phyloP scores from a whole-genome alignment of 1,284 basidiomycete species.

The Trichosporon inkin region DNA sequence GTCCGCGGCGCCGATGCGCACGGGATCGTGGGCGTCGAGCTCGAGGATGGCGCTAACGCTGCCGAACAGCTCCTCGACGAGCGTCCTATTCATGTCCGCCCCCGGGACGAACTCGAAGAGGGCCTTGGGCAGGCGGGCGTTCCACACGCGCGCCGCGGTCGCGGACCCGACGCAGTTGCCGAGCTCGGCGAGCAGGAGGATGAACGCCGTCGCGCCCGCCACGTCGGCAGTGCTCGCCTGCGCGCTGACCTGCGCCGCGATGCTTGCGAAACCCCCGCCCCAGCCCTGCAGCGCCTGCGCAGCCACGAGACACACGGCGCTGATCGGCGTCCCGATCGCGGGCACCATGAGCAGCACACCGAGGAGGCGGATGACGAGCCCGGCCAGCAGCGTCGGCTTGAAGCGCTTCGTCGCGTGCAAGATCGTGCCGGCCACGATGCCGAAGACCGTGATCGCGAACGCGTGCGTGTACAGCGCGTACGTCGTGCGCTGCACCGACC shows the following conservation, averaged over 20 bases:
- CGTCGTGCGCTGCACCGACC: conserved; percentile 36
- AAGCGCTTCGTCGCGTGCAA: conserved; percentile 51
- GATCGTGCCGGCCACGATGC: conserved; percentile 49
- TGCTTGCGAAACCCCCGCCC: conserved; percentile 62
- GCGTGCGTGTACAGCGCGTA: conserved; percentile 48
- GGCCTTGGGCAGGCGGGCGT: conserved; percentile 53
- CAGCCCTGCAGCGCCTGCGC: conserved; percentile 54
- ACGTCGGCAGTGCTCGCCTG: conserved; percentile 74
- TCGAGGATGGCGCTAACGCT: conserved; percentile 26
- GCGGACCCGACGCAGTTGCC: conserved; percentile 56
- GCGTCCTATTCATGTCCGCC: neutral
- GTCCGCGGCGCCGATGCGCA: conserved; percentile 58
- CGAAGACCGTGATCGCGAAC: conserved; percentile 51
- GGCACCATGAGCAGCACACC: conserved; percentile 70
- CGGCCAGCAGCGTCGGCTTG: conserved; percentile 60
- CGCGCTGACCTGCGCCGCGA: conserved; percentile 66
- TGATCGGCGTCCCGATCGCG: conserved; percentile 61
- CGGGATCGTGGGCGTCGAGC: conserved; percentile 56
- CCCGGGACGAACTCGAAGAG: conserved; percentile 52
- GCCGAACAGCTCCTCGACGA: conserved; percentile 3
- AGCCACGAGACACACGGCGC: conserved; percentile 53
- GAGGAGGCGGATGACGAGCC: conserved; percentile 63
- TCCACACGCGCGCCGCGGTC: conserved; percentile 45
- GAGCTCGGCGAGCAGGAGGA: conserved; percentile 61
- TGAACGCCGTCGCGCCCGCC: conserved; percentile 73